A percentile compares a stretch with the other conserved stretches of the same genome.
These are phyloP conservation scores for Aspergillus candidus DNA, from an alignment of 2,329 filamentous ascomycete genomes.

Conservation along the genomic window DNA sequence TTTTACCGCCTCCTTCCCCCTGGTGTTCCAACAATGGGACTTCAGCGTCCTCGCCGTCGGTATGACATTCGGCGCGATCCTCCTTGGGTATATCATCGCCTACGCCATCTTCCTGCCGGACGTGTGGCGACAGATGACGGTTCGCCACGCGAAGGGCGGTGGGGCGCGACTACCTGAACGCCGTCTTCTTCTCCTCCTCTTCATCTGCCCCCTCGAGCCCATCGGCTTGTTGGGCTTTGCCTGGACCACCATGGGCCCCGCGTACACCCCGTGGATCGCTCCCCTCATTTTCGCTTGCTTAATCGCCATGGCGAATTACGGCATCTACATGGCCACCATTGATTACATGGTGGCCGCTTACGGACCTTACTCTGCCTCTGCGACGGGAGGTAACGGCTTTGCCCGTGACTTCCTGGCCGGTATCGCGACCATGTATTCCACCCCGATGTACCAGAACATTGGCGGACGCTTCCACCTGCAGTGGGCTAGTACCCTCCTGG, in stretches of 20 bases:
- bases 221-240: conserved; percentile 66
- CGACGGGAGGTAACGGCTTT: conserved; percentile 70
- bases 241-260: conserved; percentile 60
- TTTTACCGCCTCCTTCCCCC: conserved; percentile 64
- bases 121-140: conserved; percentile 39
- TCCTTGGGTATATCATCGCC: conserved; percentile 52
- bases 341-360: conserved; percentile 74
- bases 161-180: conserved; percentile 55
- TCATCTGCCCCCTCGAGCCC: conserved; percentile 53
- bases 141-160: conserved; percentile 39
- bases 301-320: conserved; percentile 67
- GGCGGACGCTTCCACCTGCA: conserved; percentile 42
- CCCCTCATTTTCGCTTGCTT: conserved; percentile 59
- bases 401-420: conserved; percentile 68
- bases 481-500: conserved; percentile 51
- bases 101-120: conserved; percentile 50
- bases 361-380: conserved; percentile 65
- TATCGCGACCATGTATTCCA: conserved; percentile 62
- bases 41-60: conserved; percentile 17
- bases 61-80: conserved; percentile 27
- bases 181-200: conserved; percentile 60
- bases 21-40: conserved; percentile 43
- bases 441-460: conserved; percentile 55
- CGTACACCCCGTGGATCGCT: conserved; percentile 61
- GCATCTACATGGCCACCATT: conserved; percentile 70